A percentile compares a stretch with the other conserved stretches of the same genome.
phyloP scores from a whole-genome alignment of 805 yeast species.

The Candida orba region DNA sequence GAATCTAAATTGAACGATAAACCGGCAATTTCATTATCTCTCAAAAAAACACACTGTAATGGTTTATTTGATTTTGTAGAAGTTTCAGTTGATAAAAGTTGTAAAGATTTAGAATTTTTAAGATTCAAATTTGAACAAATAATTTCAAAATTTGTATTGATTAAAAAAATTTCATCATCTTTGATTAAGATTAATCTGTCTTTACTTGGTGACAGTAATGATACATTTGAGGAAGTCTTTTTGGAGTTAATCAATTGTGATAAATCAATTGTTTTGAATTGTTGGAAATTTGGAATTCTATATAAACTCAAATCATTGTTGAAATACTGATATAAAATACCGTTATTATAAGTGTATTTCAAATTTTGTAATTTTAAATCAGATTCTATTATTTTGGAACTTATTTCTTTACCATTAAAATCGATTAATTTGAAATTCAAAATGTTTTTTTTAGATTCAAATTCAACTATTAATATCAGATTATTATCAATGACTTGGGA shows the following conservation, averaged over 20 bases:
- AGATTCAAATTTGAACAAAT: slow-evolving; percentile 7
- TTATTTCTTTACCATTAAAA: slow-evolving; percentile 16
- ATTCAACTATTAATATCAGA: slow-evolving; percentile 5
- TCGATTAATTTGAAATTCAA: slow-evolving; percentile 18
- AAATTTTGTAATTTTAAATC: slow-evolving; percentile 3
- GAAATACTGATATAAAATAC: slow-evolving; percentile 17
- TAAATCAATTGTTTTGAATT: slow-evolving; percentile 8
- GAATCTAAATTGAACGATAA: slow-evolving; percentile 51
- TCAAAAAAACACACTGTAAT: slow-evolving; percentile 6
- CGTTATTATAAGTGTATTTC: slow-evolving; percentile 15
- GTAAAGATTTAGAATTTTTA: too few relatives aligned
- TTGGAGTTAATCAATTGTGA: slow-evolving; percentile 2
- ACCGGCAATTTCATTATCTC: slow-evolving; percentile 21
- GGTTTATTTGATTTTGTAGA: neutral
- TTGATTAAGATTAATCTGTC: slow-evolving; percentile 22
- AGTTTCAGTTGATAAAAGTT: too few relatives aligned
- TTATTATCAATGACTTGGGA: slow-evolving; percentile 15
- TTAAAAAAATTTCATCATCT: slow-evolving; percentile 26
- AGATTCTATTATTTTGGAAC: slow-evolving; percentile 21
- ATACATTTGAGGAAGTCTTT: slow-evolving; percentile 2
- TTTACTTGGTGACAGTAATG: slow-evolving; percentile 20
- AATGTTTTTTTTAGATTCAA: slow-evolving; percentile 8
- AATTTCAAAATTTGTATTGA: slow-evolving; percentile 28
- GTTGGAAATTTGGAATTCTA: slow-evolving; percentile 20
- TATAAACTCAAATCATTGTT: slow-evolving; percentile 11